These are phyloP conservation scores for Sungouiella blattae DNA, from an alignment of 805 yeast species.

Conservation along the genomic window DNA sequence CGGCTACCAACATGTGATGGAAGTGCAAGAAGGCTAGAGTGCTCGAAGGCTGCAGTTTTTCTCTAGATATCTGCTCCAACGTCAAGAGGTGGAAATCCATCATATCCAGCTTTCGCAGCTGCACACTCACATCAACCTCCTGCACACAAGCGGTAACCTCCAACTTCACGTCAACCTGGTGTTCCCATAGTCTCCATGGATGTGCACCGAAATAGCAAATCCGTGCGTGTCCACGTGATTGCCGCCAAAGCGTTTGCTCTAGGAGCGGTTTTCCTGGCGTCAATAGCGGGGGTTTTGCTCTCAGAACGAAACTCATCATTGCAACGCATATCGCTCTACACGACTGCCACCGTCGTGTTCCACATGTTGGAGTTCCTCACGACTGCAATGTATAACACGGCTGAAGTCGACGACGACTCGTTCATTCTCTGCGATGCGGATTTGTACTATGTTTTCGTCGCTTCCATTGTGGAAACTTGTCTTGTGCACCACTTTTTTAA, in stretches of 20 bases:
- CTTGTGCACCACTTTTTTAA: neutral
- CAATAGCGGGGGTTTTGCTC: slow-evolving; percentile 1
- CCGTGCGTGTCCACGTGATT: slow-evolving; percentile 29
- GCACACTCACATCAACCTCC: too few relatives aligned
- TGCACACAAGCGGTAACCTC: too few relatives aligned
- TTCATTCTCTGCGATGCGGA: slow-evolving; percentile 33
- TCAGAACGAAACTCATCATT: neutral
- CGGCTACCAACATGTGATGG: neutral
- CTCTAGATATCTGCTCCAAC: too few relatives aligned
- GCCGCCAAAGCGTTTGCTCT: slow-evolving; percentile 30
- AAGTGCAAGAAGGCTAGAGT: too few relatives aligned
- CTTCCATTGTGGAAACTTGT: slow-evolving; percentile 7
- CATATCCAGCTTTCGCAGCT: too few relatives aligned
- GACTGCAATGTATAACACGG: slow-evolving; percentile 71
- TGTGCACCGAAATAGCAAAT: neutral
- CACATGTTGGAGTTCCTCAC: slow-evolving; percentile 80
- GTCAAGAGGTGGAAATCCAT: too few relatives aligned
- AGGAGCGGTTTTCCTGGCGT: slow-evolving; percentile 23
- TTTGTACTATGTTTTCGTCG: slow-evolving; percentile 20
- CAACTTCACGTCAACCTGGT: too few relatives aligned
- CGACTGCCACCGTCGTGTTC: slow-evolving; percentile 42
- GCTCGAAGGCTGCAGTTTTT: too few relatives aligned
- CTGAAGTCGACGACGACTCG: slow-evolving; percentile 62
- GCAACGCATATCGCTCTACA: slow-evolving; percentile 8
- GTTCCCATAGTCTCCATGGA: too few relatives aligned